Percentiles rank a stretch among this genome's conserved stretches.
Conservation (phyloP, 164 flowering plant species). For the Chimonanthus salicifolius region DNA sequence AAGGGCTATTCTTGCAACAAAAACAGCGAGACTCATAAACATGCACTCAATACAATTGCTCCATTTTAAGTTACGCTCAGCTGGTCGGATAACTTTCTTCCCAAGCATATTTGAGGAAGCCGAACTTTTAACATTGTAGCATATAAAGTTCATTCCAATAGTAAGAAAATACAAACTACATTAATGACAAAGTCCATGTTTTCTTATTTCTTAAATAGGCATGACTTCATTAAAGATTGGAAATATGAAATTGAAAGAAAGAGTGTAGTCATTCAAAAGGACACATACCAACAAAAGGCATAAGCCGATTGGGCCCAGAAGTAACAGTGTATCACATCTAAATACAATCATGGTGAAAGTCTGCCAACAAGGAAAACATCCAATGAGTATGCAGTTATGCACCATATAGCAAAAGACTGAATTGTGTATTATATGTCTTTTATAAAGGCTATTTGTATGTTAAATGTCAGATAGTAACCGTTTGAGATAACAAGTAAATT, state of each 20-base stretch:
- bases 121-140: background rate
- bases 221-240: background rate
- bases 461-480: background rate
- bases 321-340: constrained; percentile 83
- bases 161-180: background rate
- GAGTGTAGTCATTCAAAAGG: background rate
- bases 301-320: constrained; percentile 74
- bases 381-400: background rate
- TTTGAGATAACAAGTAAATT: background rate
- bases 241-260: background rate
- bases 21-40: background rate
- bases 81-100: background rate
- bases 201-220: background rate
- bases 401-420: background rate
- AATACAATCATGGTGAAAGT: constrained; percentile 77
- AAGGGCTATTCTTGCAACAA: background rate
- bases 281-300: constrained; percentile 73
- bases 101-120: background rate
- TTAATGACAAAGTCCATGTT: background rate
- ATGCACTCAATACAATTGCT: background rate
- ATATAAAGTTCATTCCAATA: background rate
- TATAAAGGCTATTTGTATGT: too few species aligned
- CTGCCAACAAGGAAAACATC: constrained; percentile 29
- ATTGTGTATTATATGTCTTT: background rate
- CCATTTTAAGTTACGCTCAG: background rate